Base-by-base conservation (phyloP, 352 stramenopile species). In the Phytophthora sojae region DNA sequence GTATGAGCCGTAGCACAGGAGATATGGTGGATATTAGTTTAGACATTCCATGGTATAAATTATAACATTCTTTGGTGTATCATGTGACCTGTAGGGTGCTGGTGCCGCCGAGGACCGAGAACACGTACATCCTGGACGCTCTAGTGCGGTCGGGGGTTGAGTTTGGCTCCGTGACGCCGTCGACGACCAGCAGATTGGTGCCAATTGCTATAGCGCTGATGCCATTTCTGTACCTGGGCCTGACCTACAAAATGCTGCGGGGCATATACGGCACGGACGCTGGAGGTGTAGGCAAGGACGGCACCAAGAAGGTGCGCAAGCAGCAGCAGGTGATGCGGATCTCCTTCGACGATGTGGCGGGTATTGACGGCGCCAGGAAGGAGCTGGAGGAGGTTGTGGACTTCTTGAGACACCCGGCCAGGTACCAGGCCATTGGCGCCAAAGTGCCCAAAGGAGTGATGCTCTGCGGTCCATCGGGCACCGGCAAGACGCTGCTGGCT, bases 381-480 rank as follows among this genome's bases (percentile, higher is more conserved):
- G 95, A 99, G 63, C 77, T 99, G 14, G 87, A 92, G 77, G 75
- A 98, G 93, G 83, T 99, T 8, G 97, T 99, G 11, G 96, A 99
- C 71, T 99, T 99, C 66, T 78, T 99, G 60, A 92, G 96, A 58
- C 81, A 97, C 45, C 96, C 96, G 0, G 75, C 89, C 61, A 89
- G 91, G 19, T 99, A 98, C 81, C 90, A 94, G 29, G 87, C 88
- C 26, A 98, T 98, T 71, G 97, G 97, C 26, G 97, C 94, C 49
- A 91, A 92, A 54, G 94, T 98, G 26, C 96, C 96, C 5, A 95
- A 93, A 56, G 96, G 96, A 57, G 94, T 99, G 57, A 85, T 99
- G 51, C 82, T 99, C 5, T 95, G 96, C 68, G 96, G 96, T 32
- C 97, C 97, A 35, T 97, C 96, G 0, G 97, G 97, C 49, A 97